Evolutionary conservation across 2,329 filamentous ascomycete species (phyloP).

Genomic region (Coleophoma cylindrospora): DNA sequence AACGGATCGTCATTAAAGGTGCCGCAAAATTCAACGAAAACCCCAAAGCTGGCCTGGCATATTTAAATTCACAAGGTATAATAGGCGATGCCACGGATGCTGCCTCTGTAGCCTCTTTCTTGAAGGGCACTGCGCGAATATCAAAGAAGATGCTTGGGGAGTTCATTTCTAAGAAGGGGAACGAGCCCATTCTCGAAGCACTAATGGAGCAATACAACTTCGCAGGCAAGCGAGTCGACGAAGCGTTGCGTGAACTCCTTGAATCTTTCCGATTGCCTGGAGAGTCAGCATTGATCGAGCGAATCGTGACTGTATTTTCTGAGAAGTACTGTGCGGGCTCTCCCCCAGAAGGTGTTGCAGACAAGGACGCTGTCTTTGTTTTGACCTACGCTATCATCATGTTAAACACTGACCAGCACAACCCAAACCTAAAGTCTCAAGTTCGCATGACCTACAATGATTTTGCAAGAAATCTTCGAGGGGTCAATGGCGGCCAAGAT

Average conservation of each 20-base stretch:
- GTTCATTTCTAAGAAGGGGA: conserved; percentile 85
- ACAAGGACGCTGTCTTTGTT: conserved; percentile 85
- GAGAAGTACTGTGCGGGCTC: conserved; percentile 74
- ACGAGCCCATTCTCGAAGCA: conserved; percentile 76
- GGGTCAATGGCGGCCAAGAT: conserved; percentile 80
- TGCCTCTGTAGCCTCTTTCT: conserved; percentile 74
- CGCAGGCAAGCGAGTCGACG: conserved; percentile 77
- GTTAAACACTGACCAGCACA: conserved; percentile 95
- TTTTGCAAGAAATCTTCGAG: conserved; percentile 85
- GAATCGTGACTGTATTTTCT: conserved; percentile 82
- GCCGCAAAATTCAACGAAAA: conserved; percentile 92
- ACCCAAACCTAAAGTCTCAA: conserved; percentile 74
- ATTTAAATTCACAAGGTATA: conserved; percentile 78
- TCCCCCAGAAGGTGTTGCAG: conserved; percentile 68
- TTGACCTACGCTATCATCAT: conserved; percentile 96
- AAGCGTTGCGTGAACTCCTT: conserved; percentile 81
- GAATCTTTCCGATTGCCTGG: conserved; percentile 91
- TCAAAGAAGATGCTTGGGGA: conserved; percentile 91
- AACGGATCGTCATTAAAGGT: conserved; percentile 85
- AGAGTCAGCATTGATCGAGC: conserved; percentile 87
- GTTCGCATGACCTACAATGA: conserved; percentile 81
- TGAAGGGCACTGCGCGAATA: conserved; percentile 80
- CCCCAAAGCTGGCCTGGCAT: conserved; percentile 83
- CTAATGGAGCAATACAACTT: conserved; percentile 92
- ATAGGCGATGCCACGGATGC: conserved; percentile 73